These are phyloP conservation scores for Fusarium transvaalense DNA, from an alignment of 2,329 filamentous ascomycete species.

Conservation along the genomic window DNA sequence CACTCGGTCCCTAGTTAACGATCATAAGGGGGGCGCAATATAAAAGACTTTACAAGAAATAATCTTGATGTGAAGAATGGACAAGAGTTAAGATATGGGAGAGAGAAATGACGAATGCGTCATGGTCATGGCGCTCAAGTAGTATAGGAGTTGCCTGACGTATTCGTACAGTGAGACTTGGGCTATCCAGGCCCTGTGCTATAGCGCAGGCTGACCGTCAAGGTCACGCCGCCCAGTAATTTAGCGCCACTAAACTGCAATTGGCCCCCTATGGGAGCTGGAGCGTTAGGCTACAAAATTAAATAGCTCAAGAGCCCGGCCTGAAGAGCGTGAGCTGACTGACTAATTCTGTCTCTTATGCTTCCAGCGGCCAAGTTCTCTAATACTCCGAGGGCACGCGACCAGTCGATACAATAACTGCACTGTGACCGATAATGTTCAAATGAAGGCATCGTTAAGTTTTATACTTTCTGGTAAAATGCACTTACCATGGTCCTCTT, in stretches of 20 bases:
- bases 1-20: background rate
- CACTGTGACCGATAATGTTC: background rate
- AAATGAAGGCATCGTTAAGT: background rate
- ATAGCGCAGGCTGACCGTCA: conserved; percentile 20
- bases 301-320: background rate
- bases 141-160: conserved; percentile 24
- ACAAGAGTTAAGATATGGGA: conserved; percentile 21
- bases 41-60: background rate
- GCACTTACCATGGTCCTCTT: background rate
- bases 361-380: background rate
- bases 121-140: conserved; percentile 30
- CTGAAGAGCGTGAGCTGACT: background rate
- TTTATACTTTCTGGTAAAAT: too few relatives aligned
- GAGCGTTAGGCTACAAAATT: background rate
- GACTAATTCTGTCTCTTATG: background rate
- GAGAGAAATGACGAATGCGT: conserved; percentile 36
- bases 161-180: conserved; percentile 34
- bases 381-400: background rate
- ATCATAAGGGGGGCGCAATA: background rate
- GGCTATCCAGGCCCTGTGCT: conserved; percentile 22
- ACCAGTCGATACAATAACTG: background rate
- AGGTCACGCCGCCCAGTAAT: conserved; percentile 29
- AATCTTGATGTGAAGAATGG: conserved; percentile 1
- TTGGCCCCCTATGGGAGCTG: background rate
- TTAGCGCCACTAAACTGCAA: conserved; percentile 30